Evolutionary conservation across 2,329 filamentous ascomycete genomes (phyloP).

Genomic region (Cladophialophora bantiana): DNA sequence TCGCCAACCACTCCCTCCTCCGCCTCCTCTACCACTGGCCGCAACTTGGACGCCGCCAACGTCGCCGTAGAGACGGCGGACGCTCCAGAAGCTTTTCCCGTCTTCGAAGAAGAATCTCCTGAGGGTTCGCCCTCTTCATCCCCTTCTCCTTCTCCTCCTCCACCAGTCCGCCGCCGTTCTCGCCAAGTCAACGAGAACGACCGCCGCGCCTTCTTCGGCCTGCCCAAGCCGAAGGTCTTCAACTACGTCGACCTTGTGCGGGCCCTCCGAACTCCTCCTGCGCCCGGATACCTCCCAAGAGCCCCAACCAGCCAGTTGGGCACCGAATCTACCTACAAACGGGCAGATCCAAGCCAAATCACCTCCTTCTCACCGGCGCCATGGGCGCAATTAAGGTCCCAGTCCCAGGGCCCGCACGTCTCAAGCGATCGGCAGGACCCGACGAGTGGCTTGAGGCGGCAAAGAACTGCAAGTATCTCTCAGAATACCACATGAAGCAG

Average conservation of each 20-base stretch:
- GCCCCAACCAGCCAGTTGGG: conserved; percentile 28
- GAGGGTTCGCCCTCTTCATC: conserved; percentile 23
- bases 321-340: conserved; percentile 40
- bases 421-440: conserved; percentile 81
- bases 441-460: conserved; percentile 97
- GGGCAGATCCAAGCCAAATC: conserved; percentile 36
- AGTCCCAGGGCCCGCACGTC: conserved; percentile 86
- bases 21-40: conserved; percentile 11
- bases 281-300: conserved; percentile 30
- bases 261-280: conserved; percentile 26
- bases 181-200: conserved; percentile 35
- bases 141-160: conserved; percentile 16
- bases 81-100: conserved; percentile 30
- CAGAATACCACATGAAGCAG: conserved; percentile 97
- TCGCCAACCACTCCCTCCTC: conserved; percentile 18
- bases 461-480: conserved; percentile 96
- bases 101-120: conserved; percentile 31
- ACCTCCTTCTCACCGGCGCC: conserved; percentile 25
- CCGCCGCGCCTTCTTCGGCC: conserved; percentile 26
- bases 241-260: conserved; percentile 35
- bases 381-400: conserved; percentile 62
- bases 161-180: conserved; percentile 29
- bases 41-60: conserved; percentile 23
- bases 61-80: conserved; percentile 20
- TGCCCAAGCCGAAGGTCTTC: conserved; percentile 27